Evolutionary conservation across 768 basidiomycete species (phyloP), one percentile per base, ranked within the genome.

Genomic region (Boletus fagicola): DNA sequence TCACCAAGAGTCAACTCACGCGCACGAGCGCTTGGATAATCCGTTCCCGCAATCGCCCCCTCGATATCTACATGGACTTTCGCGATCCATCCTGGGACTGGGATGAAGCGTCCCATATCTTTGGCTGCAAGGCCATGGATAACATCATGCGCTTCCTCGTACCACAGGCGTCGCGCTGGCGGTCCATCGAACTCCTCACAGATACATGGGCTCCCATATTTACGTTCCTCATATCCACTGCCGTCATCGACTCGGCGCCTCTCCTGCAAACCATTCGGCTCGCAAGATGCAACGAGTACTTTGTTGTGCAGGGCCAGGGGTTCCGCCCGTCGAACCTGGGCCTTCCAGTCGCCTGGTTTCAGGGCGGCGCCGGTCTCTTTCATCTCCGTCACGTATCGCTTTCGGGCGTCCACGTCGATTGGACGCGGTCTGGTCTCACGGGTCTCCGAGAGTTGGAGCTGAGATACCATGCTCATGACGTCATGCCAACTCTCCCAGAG

Each of bases 181-280:
- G 72, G 43, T 70, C 57, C 13, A 49, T 85, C 46, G 78, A 80
- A 48, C 72, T 86, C n/a, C 68, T 82, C 48, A 77, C 81, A 1
- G 84, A 86, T 59, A 86, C 82, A 5, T 86, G 84, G 83, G 73
- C 75, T 2, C 84, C 84, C 12, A 78, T 85, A 13, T 80, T 77
- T 62, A 72, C 76, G 10, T 83, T 85, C 61, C 75, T 85, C 11
- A 73, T 70, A 38, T 72, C 69, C 53, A 77, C 79, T 5, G 68
- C 65, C 12, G 52, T 66, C 10, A 66, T 75, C 28, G 65, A 67
- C 6, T 62, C 72, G 1, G 69, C 73, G 0, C 78, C 78, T 1
- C 60, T 68, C 20, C 69, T 85, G 6, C 70, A 76, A 53, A 64
- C 64, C 3, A 63, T 85, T 33, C 73, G 73, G 4, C 74, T 85